Conservation (phyloP, 2,329 filamentous ascomycete genomes). For the Aspergillus intermedius region DNA sequence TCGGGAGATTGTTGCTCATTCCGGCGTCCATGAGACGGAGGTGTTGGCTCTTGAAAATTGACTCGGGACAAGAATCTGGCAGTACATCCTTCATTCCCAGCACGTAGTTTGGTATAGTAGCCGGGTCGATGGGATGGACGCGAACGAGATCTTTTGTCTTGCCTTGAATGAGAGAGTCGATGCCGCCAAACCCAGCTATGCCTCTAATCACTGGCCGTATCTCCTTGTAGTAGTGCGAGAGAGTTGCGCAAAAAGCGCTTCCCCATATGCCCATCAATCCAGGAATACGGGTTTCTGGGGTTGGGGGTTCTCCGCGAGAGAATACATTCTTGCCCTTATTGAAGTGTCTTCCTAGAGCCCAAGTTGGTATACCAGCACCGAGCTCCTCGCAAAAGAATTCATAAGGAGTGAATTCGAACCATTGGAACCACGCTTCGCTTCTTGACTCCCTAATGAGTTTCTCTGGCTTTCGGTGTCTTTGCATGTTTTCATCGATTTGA, state of each 20-base stretch:
- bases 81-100: conserved; percentile 72
- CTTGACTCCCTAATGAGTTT: conserved; percentile 42
- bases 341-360: conserved; percentile 83
- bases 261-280: conserved; percentile 92
- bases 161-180: conserved; percentile 77
- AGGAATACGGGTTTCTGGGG: conserved; percentile 79
- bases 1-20: conserved; percentile 96
- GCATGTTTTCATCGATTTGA: conserved; percentile 16
- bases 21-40: conserved; percentile 91
- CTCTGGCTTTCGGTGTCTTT: conserved; percentile 24
- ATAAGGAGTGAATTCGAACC: conserved; percentile 93
- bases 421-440: conserved; percentile 86
- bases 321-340: conserved; percentile 61
- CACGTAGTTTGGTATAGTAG: conserved; percentile 81
- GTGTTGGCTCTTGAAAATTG: conserved; percentile 63
- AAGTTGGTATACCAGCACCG: conserved; percentile 84
- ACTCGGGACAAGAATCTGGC: conserved; percentile 69
- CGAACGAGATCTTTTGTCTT: conserved; percentile 80
- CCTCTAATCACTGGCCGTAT: conserved; percentile 73
- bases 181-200: conserved; percentile 64
- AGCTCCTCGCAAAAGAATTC: conserved; percentile 95
- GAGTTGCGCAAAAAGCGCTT: conserved; percentile 88
- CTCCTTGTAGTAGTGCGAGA: conserved; percentile 95
- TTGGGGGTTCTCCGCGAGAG: conserved; percentile 57
- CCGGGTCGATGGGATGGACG: conserved; percentile 90